These are phyloP conservation scores for Pichia sp. DNA, from an alignment of 1,139 yeast genomes.

Conservation along the genomic window DNA sequence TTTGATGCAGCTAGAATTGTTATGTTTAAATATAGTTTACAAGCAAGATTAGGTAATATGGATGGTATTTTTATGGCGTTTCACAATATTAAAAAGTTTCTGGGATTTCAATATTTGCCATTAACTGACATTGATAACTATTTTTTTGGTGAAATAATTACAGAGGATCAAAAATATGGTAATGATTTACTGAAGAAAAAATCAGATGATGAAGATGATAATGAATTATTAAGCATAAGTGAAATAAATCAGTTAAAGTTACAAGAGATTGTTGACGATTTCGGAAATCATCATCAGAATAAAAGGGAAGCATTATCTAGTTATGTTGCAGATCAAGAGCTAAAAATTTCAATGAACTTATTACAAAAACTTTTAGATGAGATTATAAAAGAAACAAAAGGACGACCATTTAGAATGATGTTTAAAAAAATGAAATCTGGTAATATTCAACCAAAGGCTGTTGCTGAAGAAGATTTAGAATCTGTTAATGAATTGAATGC, in stretches of 20 bases:
- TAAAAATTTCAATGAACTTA: constrained; percentile 54
- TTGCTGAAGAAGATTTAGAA: background rate
- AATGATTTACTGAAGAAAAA: constrained; percentile 7
- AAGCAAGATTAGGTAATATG: constrained; percentile 94
- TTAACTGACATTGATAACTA: constrained; percentile 62
- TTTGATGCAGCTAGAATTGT: constrained; percentile 72
- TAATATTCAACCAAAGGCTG: background rate
- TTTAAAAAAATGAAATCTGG: constrained; percentile 8
- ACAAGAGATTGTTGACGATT: constrained; percentile 20
- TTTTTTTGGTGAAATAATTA: constrained; percentile 34
- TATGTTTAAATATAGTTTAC: constrained; percentile 76
- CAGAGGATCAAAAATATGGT: constrained; percentile 2
- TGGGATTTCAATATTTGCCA: constrained; percentile 89
- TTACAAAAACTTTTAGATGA: constrained; percentile 48
- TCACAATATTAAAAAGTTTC: constrained; percentile 73
- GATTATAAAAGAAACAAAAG: constrained; percentile 28
- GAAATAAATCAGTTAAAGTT: constrained; percentile 9
- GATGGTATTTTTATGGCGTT: constrained; percentile 92
- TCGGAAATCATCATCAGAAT: constrained; percentile 26
- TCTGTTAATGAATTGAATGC: background rate
- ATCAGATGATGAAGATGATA: background rate
- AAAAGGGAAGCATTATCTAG: constrained; percentile 35
- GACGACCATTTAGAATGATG: constrained; percentile 26
- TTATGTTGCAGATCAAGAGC: constrained; percentile 65
- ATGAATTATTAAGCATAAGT: background rate